Conservation (phyloP, 140 eudicot genomes). For the Anethum foeniculum region DNA sequence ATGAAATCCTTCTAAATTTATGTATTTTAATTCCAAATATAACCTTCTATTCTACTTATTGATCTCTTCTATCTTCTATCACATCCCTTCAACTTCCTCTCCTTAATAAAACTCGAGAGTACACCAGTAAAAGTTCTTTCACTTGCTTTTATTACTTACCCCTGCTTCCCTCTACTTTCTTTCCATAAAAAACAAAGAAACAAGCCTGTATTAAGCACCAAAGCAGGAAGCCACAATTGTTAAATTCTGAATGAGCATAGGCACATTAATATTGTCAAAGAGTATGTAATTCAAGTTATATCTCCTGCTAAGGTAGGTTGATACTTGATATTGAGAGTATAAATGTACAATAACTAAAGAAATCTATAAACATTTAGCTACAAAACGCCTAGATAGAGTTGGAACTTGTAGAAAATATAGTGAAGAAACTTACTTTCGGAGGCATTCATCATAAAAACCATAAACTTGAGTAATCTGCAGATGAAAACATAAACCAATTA, state of each 20-base stretch:
- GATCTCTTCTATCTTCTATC: neutral
- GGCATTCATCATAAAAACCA: conserved; percentile 96
- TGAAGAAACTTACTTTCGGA: conserved; percentile 71
- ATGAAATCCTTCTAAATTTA: neutral
- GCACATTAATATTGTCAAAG: neutral
- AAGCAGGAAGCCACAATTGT: neutral
- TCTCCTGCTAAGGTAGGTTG: neutral
- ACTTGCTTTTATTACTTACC: neutral
- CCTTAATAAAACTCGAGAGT: neutral
- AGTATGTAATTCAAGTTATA: neutral
- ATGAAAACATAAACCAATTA: conserved; percentile 3
- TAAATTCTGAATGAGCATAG: neutral
- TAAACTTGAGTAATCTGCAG: conserved; percentile 94
- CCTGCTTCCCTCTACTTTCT: neutral
- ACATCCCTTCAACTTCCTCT: neutral
- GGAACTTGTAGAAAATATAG: neutral
- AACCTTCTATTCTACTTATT: neutral
- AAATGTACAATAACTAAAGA: neutral
- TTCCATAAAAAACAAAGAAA: neutral
- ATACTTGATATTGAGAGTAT: too few species aligned
- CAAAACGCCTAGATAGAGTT: neutral
- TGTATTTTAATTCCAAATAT: neutral
- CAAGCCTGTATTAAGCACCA: neutral
- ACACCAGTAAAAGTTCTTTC: neutral
- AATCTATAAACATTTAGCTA: neutral